phyloP scores from a whole-genome alignment of 768 basidiomycete species.

The Boletus insuetus region DNA sequence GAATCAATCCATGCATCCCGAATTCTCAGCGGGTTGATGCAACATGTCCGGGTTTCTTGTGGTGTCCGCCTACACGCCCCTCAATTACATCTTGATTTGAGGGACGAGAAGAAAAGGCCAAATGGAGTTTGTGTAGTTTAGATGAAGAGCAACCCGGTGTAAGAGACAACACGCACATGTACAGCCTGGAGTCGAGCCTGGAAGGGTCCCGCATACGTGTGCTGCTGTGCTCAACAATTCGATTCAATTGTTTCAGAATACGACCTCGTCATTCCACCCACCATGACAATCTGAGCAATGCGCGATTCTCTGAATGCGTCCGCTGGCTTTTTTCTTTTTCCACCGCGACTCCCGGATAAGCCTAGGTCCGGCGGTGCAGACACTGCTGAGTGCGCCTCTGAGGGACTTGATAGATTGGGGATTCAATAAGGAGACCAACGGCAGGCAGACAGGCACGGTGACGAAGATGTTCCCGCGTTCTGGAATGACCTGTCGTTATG shows the following conservation, averaged over 20 bases:
- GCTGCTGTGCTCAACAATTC: slow-evolving; percentile 1
- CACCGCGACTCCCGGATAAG: slow-evolving; percentile 2
- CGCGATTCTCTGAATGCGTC: background rate
- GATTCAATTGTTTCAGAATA: background rate
- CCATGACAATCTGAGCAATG: background rate
- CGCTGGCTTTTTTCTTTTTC: background rate
- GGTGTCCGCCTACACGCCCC: slow-evolving; percentile 57
- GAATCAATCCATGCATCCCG: background rate
- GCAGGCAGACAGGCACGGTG: no score
- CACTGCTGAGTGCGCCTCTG: background rate
- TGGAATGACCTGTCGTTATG: background rate
- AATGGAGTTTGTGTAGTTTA: slow-evolving; percentile 22
- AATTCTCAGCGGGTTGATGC: slow-evolving; percentile 44
- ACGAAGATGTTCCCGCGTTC: background rate
- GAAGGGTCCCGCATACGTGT: slow-evolving; percentile 3
- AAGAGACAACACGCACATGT: slow-evolving; percentile 52
- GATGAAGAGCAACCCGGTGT: slow-evolving; percentile 26
- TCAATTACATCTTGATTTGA: slow-evolving; percentile 63
- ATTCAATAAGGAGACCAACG: background rate
- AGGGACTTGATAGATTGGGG: background rate
- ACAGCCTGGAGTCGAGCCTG: background rate
- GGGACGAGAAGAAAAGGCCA: slow-evolving; percentile 14
- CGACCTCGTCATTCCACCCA: background rate
- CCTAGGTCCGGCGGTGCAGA: background rate
- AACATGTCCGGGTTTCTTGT: slow-evolving; percentile 41